A percentile compares a stretch with the other conserved stretches of the same genome.
Conservation (phyloP, 306 rosid species). For the Dryas alaskensis region DNA sequence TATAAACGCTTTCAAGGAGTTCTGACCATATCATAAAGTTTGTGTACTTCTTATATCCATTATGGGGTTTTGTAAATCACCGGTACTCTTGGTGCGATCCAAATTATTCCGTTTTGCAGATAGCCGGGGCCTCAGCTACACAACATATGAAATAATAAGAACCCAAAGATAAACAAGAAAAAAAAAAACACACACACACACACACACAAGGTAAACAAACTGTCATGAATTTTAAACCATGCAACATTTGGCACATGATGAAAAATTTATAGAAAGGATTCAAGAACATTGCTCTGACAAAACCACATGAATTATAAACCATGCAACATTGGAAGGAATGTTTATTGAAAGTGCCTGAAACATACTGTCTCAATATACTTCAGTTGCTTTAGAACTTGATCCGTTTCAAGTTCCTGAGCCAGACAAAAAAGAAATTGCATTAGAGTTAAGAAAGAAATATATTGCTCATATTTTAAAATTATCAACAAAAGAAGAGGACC, state of each 20-base stretch:
- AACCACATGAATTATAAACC: not conserved
- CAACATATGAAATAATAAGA: conserved; percentile 10
- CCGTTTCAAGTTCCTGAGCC: conserved; percentile 79
- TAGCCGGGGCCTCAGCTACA: conserved; percentile 70
- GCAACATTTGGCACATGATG: not conserved
- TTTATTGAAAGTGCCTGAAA: conserved; percentile 1
- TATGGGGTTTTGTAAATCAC: conserved; percentile 21
- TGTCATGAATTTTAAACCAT: not conserved
- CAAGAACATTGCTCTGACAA: not conserved
- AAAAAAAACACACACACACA: not conserved
- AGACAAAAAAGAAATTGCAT: conserved; percentile 1
- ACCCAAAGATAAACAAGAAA: not conserved
- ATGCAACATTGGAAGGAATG: not conserved
- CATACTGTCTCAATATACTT: conserved; percentile 78
- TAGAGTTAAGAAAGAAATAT: not conserved
- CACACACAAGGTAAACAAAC: not conserved
- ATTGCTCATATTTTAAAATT: not conserved
- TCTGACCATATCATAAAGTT: conserved; percentile 31
- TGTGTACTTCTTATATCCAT: conserved; percentile 21
- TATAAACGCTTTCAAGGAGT: conserved; percentile 19
- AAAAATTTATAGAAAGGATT: not conserved
- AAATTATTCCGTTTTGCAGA: conserved; percentile 43
- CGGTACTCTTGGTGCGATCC: conserved; percentile 28
- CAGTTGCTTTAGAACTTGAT: conserved; percentile 66
- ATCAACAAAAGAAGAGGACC: conserved; percentile 3